phyloP scores from a whole-genome alignment of 192 early-diverging fungal species.

The Jimgerdemannia flammicorona region DNA sequence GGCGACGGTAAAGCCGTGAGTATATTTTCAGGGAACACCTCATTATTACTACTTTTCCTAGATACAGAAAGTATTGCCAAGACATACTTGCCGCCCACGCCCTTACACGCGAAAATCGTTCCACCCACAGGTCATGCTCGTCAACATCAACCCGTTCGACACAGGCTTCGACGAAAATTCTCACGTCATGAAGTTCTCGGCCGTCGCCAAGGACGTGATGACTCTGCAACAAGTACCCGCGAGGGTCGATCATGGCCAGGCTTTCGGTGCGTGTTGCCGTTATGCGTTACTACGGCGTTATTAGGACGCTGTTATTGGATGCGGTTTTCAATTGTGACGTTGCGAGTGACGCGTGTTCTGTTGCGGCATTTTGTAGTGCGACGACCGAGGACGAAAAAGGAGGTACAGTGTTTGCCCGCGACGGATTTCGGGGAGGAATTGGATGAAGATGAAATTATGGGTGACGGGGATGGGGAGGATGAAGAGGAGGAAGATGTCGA shows the following conservation, averaged over 20 bases:
- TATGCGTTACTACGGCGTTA: not conserved
- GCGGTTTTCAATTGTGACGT: not conserved
- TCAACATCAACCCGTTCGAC: slow-evolving; percentile 59
- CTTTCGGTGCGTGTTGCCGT: too few relatives aligned
- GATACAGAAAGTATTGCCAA: too few relatives aligned
- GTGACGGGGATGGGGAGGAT: slow-evolving; percentile 9
- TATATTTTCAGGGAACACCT: not conserved
- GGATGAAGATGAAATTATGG: not conserved
- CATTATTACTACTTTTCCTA: too few relatives aligned
- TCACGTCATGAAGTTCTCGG: slow-evolving; percentile 59
- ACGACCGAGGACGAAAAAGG: slow-evolving; percentile 1
- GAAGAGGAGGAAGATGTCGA: slow-evolving; percentile 12
- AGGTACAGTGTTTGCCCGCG: slow-evolving; percentile 6
- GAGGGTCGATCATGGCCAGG: slow-evolving; percentile 10
- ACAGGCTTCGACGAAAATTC: slow-evolving; percentile 50
- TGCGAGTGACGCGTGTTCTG: too few relatives aligned
- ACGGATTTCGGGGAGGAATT: slow-evolving; percentile 6
- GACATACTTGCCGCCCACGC: too few relatives aligned
- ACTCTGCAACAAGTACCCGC: slow-evolving; percentile 28
- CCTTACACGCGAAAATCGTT: not conserved
- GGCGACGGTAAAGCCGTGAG: slow-evolving; percentile 52
- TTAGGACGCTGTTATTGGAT: not conserved
- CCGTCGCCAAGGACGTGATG: slow-evolving; percentile 54
- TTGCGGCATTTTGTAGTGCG: too few relatives aligned
- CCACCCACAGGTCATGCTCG: slow-evolving; percentile 43